Evolutionary conservation across 1,139 yeast genomes (phyloP), one percentile per base, ranked within the genome.

Genomic region (Taiozyma sp.): DNA sequence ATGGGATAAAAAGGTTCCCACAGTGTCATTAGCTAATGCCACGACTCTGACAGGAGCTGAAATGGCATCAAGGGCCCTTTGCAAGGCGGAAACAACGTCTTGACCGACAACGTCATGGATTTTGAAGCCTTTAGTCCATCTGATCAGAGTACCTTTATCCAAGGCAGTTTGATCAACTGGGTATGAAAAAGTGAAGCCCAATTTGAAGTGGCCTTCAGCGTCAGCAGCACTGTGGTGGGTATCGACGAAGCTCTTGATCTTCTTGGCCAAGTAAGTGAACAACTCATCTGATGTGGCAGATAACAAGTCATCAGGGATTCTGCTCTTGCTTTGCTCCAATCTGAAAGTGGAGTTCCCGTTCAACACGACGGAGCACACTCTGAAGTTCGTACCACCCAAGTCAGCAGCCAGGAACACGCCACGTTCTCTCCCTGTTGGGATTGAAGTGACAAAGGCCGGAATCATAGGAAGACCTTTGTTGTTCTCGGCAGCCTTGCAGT

Each of bases 41-140:
- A 87, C 91, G 39, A 90, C 87, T 43, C 76, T 73, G 24, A 90
- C 93, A 39, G 87, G 86, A 39, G 79, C 70, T 1, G 74, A 71
- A 50, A 78, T 73, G 11, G 62, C 64, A 60, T 87, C 84, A 50
- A 91, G 63, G 53, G 86, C 85, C 10, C 68, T 66, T 69, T 91
- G 97, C 57, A 88, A 76, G 49, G 83, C 68, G 47, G 73, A 73
- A 47, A 88, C 93, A 42, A 91, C 84, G 63, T 91, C 97, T 63
- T 83, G 73, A 50, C 88, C 95, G 43, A 91, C 87, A 43, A 88
- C 81, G 60, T 91, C 97, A 29, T 81, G 79, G 60, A 91, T 85
- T 61, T 86, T 81, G 67, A 85, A 90, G 40, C 97, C 97, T 69
- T 91, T 91, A 30, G 97, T 89, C 98, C 98, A 91, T 67, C 97